These are phyloP conservation scores for Moricandia arvensis DNA, from an alignment of 345 rosid species.

Conservation along the genomic window DNA sequence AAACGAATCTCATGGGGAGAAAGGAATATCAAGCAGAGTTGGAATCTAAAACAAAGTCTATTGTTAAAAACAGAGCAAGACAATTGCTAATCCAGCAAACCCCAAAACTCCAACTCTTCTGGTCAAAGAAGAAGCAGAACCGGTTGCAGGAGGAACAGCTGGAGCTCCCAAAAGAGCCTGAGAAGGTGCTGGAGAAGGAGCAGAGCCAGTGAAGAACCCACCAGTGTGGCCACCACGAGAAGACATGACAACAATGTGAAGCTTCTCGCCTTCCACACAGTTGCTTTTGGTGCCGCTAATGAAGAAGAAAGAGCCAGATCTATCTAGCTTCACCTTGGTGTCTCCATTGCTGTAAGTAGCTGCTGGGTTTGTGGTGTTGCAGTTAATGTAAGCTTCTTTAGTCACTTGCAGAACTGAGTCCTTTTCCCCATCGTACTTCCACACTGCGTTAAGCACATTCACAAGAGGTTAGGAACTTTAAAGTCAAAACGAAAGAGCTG, in stretches of 20 bases:
- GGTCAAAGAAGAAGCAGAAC: constrained; percentile 18
- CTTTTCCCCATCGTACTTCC: constrained; percentile 63
- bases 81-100: constrained; percentile 19
- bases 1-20: not conserved
- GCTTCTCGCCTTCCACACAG: constrained; percentile 39
- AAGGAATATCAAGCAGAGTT: constrained; percentile 6
- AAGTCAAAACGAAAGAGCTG: not conserved
- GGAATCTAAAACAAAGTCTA: not conserved
- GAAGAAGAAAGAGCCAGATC: constrained; percentile 38
- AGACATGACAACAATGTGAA: constrained; percentile 33
- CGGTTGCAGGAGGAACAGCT: constrained; percentile 28
- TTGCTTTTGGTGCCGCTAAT: constrained; percentile 41
- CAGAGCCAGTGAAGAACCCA: constrained; percentile 32
- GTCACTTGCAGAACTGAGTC: constrained; percentile 48
- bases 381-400: constrained; percentile 33
- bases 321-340: constrained; percentile 40
- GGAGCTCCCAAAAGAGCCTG: not conserved
- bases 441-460: constrained; percentile 38
- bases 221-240: constrained; percentile 29
- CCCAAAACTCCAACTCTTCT: constrained; percentile 12
- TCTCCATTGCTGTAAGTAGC: constrained; percentile 31
- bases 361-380: constrained; percentile 38
- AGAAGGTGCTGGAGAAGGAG: constrained; percentile 42
- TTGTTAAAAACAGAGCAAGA: not conserved
- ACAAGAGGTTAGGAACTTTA: not conserved